phyloP scores from a whole-genome alignment of 495 filamentous ascomycete genomes.

The Penicillium parvum region DNA sequence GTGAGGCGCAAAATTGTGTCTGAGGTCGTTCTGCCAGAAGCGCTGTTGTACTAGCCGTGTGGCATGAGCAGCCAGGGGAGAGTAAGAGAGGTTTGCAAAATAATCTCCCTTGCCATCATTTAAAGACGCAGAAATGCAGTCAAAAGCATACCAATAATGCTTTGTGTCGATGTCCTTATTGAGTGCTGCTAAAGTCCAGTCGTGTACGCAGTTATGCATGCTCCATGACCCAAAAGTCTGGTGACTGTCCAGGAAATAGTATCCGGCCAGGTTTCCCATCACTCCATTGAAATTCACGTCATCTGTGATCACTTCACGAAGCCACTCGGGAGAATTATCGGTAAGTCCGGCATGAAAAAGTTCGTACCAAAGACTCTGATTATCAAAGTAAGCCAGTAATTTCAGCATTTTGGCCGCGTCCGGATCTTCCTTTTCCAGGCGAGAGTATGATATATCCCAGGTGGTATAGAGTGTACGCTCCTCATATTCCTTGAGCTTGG shows the following conservation, averaged over 20 bases:
- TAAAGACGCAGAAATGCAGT: background rate
- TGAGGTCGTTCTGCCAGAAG: too few species aligned
- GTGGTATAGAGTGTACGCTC: slow-evolving; percentile 7
- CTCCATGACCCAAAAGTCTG: slow-evolving; percentile 1
- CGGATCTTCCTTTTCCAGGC: slow-evolving; percentile 1
- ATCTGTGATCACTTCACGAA: slow-evolving; percentile 1
- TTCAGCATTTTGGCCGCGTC: slow-evolving; percentile 9
- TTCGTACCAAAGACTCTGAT: slow-evolving; percentile 5
- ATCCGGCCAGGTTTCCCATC: slow-evolving; percentile 2
- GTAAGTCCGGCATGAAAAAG: slow-evolving; percentile 6
- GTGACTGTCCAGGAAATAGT: slow-evolving; percentile 5
- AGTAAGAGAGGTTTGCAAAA: background rate
- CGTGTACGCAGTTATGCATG: slow-evolving; percentile 12
- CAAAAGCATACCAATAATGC: slow-evolving; percentile 12
- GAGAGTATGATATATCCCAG: slow-evolving; percentile 7
- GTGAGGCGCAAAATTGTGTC: too few species aligned
- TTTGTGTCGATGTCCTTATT: slow-evolving; percentile 3
- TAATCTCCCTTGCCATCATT: background rate
- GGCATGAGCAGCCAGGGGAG: background rate
- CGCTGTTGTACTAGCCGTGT: too few species aligned
- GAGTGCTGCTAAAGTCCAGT: slow-evolving; percentile 7
- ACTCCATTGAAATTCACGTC: background rate
- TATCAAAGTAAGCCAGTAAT: slow-evolving; percentile 11
- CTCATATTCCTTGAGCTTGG: background rate
- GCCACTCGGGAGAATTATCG: slow-evolving; percentile 4